These are phyloP conservation scores for Withania somnifera DNA, from an alignment of 305 asterid species.

Conservation along the genomic window DNA sequence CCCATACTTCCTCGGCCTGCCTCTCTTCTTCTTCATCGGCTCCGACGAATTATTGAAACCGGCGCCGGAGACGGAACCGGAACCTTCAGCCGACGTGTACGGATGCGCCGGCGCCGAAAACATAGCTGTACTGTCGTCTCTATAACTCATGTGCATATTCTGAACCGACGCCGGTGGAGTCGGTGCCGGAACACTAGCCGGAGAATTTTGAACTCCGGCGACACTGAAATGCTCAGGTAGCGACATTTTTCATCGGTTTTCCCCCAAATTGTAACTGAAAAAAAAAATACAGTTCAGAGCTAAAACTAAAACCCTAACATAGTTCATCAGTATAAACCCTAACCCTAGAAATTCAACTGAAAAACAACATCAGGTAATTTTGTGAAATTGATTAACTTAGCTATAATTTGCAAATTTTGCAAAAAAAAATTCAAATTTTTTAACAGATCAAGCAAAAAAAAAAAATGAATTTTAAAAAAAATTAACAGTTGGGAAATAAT, in stretches of 20 bases:
- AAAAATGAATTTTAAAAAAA: background rate
- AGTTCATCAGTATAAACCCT: background rate
- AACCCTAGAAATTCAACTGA: background rate
- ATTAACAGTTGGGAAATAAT: background rate
- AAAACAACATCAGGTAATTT: no score
- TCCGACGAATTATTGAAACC: background rate
- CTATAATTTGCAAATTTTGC: background rate
- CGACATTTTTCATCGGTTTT: constrained; percentile 6
- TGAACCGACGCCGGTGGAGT: background rate
- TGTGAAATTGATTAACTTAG: background rate
- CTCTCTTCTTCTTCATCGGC: constrained; percentile 6
- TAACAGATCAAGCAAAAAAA: background rate
- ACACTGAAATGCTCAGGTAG: background rate
- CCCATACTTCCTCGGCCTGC: constrained; percentile 18
- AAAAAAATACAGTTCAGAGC: no score
- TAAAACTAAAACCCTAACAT: background rate
- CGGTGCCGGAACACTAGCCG: background rate
- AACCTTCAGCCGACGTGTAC: background rate
- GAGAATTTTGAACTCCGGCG: background rate
- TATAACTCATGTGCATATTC: background rate
- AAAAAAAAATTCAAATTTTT: background rate
- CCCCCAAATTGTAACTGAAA: background rate
- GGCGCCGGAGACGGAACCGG: background rate
- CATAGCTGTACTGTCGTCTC: background rate
- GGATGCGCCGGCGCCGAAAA: background rate